A percentile compares a stretch with the other conserved stretches of the same genome.
Conservation (phyloP, 23 red algal genomes). For the Pyropia yezoensis region DNA sequence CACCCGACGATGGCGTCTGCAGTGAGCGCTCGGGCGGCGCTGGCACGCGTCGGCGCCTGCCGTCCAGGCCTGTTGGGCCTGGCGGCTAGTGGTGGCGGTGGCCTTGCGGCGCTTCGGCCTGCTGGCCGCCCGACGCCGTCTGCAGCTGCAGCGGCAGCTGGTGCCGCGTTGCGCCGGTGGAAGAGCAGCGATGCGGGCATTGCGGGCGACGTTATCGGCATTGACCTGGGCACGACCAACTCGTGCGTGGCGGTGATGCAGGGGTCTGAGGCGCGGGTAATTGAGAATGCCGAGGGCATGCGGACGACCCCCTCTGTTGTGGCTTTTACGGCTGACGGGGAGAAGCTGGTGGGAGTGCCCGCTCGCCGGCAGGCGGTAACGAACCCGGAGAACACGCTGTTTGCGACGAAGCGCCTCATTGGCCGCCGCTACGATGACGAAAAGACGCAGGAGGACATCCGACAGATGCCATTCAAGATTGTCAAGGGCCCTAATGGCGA, state of each 20-base stretch:
- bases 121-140: too few species aligned
- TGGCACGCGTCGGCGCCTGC: too few species aligned
- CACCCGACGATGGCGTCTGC: too few species aligned
- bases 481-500: slow-evolving; percentile 82
- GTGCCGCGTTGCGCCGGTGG: too few species aligned
- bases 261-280: slow-evolving; percentile 80
- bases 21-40: too few species aligned
- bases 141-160: too few species aligned
- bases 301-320: slow-evolving; percentile 95
- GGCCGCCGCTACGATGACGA: slow-evolving; percentile 81
- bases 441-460: slow-evolving; percentile 76
- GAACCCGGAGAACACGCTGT: slow-evolving; percentile 94
- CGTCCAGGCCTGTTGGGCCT: too few species aligned
- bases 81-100: too few species aligned
- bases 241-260: slow-evolving; percentile 99
- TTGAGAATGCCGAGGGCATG: slow-evolving; percentile 94
- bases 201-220: slow-evolving; percentile 94
- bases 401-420: slow-evolving; percentile 98
- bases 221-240: slow-evolving; percentile 99
- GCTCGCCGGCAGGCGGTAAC: slow-evolving; percentile 90
- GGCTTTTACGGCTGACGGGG: slow-evolving; percentile 90
- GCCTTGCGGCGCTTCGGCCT: too few species aligned
- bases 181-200: slow-evolving; percentile 17
- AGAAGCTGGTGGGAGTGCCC: slow-evolving; percentile 70
- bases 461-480: slow-evolving; percentile 97